Evolutionary conservation across 2,329 filamentous ascomycete genomes (phyloP), one percentile per base, ranked within the genome.

Genomic region (Plenodomus tracheiphilus): DNA sequence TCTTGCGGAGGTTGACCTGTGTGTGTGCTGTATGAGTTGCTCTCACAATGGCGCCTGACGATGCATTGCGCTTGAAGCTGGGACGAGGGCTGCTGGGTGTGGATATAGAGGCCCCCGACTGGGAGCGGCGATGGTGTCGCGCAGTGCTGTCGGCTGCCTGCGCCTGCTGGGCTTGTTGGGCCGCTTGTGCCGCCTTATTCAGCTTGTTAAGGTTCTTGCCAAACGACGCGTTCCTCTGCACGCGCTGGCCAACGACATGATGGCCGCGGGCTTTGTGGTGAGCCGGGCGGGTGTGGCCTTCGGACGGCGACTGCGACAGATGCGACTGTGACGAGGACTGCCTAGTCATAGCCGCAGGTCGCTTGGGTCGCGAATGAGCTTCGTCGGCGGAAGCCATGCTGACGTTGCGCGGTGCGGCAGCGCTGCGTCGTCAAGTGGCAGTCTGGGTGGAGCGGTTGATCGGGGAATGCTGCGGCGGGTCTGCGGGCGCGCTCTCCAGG

Each of bases 181-280:
- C 45, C 39, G 56, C 50, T 47, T 63, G 69, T 20, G 62, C 58
- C 39, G 62, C 56, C 49, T 72, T 74, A 60, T 55, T 66, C 47
- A 72, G 62, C 62, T 75, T 75, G 66, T 69, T 72, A 43, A 75
- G 68, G 51, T 74, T 74, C 63, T 75, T 75, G 54, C 73, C 71
- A 45, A 66, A 61, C 22, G 74, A 75, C 11, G 63, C 52, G 47
- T 75, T 75, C 47, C 73, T 58, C 54, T 66, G 68, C 51, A 75
- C 61, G 62, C 73, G 71, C 47, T 68, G 63, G 61, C 70, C 72
- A 36, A 74, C 73, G 53, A 75, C 70, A 64, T 75, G 72, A 57
- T 70, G 66, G 57, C 70, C 69, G 58, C 63, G 64, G 41, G 60
- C 61, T 51, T 74, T 73, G 50, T 65, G 65, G 48, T 62, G 58